Evolutionary conservation across 2,329 filamentous ascomycete species (phyloP).

Genomic region (Botrytis tulipae): DNA sequence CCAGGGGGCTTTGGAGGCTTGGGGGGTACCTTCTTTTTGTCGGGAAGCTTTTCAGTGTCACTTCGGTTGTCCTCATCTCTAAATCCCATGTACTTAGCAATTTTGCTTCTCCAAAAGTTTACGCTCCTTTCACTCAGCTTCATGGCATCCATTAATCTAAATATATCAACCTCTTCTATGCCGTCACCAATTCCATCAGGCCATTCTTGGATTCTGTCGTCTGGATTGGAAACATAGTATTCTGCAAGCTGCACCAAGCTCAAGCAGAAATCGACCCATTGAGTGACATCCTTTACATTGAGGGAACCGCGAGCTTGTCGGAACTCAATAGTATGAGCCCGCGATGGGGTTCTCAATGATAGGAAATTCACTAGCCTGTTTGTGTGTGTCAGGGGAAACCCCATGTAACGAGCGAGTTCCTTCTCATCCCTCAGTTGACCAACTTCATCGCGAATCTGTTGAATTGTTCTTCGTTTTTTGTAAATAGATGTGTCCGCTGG

Average conservation of each 20-base stretch:
- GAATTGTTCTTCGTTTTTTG: not conserved
- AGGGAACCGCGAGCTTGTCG: slow-evolving; percentile 31
- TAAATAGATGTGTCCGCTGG: not conserved
- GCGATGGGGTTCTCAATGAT: not conserved
- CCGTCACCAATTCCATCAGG: not conserved
- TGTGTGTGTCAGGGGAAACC: slow-evolving; percentile 17
- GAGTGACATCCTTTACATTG: slow-evolving; percentile 22
- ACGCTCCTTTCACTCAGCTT: not conserved
- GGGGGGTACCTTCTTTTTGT: not conserved
- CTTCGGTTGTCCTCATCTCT: slow-evolving; percentile 4
- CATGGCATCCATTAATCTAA: slow-evolving; percentile 4
- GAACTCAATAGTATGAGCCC: slow-evolving; percentile 31
- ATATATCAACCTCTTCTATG: not conserved
- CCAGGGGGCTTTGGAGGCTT: not conserved
- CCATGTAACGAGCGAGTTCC: slow-evolving; percentile 20
- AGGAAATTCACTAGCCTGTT: slow-evolving; percentile 28
- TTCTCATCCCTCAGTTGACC: not conserved
- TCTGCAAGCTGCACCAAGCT: slow-evolving; percentile 29
- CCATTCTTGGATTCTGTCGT: slow-evolving; percentile 22
- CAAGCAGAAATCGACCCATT: slow-evolving; percentile 34
- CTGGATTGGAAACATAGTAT: slow-evolving; percentile 23
- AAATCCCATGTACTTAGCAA: slow-evolving; percentile 4
- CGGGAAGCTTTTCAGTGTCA: slow-evolving; percentile 4
- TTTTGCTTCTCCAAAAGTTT: slow-evolving; percentile 1
- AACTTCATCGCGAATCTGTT: slow-evolving; percentile 5